These are phyloP conservation scores for Mrakia blollopis DNA, from an alignment of 768 basidiomycete genomes.

Conservation along the genomic window DNA sequence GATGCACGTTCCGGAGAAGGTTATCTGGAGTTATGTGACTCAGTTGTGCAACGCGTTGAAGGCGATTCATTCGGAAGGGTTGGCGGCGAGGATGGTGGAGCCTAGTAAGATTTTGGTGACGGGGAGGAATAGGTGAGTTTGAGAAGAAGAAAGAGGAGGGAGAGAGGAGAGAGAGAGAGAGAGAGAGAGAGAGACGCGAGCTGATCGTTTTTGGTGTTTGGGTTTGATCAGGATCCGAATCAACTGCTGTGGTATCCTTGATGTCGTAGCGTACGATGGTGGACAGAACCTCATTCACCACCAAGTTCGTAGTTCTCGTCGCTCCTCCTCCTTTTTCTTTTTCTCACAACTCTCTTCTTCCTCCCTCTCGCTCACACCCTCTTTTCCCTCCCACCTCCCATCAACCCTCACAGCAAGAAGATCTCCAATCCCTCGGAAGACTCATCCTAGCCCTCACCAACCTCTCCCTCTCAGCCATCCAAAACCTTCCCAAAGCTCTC, in stretches of 20 bases:
- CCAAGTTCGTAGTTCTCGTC: slow-evolving; percentile 49
- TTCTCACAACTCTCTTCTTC: not conserved
- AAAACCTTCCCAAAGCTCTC: slow-evolving; percentile 63
- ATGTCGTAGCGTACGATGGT: slow-evolving; percentile 73
- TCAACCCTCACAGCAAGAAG: slow-evolving; percentile 76
- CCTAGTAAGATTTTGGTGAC: slow-evolving; percentile 81
- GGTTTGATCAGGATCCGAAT: slow-evolving; percentile 61
- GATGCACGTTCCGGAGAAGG: slow-evolving; percentile 64
- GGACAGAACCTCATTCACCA: slow-evolving; percentile 56
- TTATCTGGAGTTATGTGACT: slow-evolving; percentile 86
- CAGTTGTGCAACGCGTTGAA: slow-evolving; percentile 86
- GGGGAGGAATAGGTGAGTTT: slow-evolving; percentile 71
- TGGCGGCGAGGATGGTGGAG: slow-evolving; percentile 78
- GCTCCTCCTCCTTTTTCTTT: no score
- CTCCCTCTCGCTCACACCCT: slow-evolving; percentile 19
- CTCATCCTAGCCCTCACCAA: slow-evolving; percentile 76
- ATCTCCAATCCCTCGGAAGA: slow-evolving; percentile 77
- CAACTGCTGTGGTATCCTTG: slow-evolving; percentile 77
- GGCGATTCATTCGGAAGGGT: slow-evolving; percentile 71
- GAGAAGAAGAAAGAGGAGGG: not conserved
- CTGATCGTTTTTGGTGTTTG: slow-evolving; percentile 19
- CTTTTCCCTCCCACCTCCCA: slow-evolving; percentile 55
- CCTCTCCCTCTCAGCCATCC: slow-evolving; percentile 59
- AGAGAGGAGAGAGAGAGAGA: no score
- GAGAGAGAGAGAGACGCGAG: not conserved